Percentiles rank a stretch among this genome's conserved stretches.
These are phyloP conservation scores for Trichoderma polysporum DNA, from an alignment of 2,329 filamentous ascomycete genomes.

Conservation along the genomic window DNA sequence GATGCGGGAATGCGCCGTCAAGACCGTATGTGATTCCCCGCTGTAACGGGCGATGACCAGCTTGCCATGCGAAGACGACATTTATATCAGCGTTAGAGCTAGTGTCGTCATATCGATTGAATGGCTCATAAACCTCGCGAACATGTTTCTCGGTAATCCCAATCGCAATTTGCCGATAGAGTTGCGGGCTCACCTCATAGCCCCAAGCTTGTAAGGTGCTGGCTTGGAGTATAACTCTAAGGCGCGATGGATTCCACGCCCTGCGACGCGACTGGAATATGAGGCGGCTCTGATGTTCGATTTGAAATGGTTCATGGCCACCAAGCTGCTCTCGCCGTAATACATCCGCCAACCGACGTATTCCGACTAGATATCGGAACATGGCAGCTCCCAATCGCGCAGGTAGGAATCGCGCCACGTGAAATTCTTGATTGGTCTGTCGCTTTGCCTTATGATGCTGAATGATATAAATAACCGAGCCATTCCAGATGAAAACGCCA, in stretches of 20 bases:
- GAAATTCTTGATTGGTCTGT: not conserved
- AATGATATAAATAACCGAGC: not conserved
- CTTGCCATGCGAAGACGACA: slow-evolving; percentile 23
- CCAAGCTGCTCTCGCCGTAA: not conserved
- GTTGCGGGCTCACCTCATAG: not conserved
- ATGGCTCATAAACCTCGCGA: not conserved
- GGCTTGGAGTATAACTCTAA: not conserved
- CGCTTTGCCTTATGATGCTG: not conserved
- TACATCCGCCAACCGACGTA: not conserved
- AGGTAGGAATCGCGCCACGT: not conserved
- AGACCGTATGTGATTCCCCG: slow-evolving; percentile 23
- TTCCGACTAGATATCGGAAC: not conserved
- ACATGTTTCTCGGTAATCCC: slow-evolving; percentile 23
- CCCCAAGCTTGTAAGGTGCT: not conserved
- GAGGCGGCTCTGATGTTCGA: not conserved
- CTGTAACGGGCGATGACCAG: slow-evolving; percentile 23
- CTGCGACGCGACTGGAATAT: not conserved
- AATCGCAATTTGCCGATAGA: slow-evolving; percentile 17
- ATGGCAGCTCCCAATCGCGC: not conserved
- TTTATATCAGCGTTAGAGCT: slow-evolving; percentile 1
- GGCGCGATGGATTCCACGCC: not conserved
- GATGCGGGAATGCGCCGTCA: slow-evolving; percentile 21
- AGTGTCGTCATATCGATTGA: slow-evolving; percentile 19
- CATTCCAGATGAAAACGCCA: not conserved
- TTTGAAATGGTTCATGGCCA: not conserved